Evolutionary conservation across 495 filamentous ascomycete species (phyloP).

Genomic region (Corynascus novoguineensis): DNA sequence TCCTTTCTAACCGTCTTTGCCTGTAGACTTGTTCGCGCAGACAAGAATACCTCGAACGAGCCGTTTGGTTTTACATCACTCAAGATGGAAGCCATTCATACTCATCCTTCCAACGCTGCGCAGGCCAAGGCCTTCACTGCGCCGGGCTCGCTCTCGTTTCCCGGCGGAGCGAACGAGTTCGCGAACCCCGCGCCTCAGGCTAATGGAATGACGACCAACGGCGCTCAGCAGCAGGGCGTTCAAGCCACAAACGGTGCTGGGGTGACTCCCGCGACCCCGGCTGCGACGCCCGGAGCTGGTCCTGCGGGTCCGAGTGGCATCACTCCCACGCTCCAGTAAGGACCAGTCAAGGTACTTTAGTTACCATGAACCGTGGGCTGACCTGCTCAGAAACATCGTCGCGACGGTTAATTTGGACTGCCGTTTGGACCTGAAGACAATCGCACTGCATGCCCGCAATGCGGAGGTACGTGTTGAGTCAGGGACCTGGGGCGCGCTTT

Average conservation of each 20-base stretch:
- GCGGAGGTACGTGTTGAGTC: slow-evolving; percentile 55
- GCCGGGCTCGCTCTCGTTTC: slow-evolving; percentile 83
- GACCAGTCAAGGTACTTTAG: slow-evolving; percentile 45
- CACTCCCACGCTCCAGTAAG: slow-evolving; percentile 94
- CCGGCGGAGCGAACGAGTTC: slow-evolving; percentile 72
- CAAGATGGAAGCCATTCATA: slow-evolving; percentile 82
- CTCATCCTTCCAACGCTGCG: slow-evolving; percentile 77
- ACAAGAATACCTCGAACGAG: slow-evolving; percentile 16
- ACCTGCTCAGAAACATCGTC: slow-evolving; percentile 91
- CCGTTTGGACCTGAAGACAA: slow-evolving; percentile 97
- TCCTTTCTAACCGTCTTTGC: slow-evolving; percentile 10
- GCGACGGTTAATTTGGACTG: slow-evolving; percentile 98
- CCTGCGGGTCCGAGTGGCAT: slow-evolving; percentile 75
- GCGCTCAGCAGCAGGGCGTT: slow-evolving; percentile 54
- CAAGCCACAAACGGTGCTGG: slow-evolving; percentile 61
- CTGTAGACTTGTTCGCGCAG: slow-evolving; percentile 23
- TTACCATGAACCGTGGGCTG: slow-evolving; percentile 45
- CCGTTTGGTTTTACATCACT: slow-evolving; percentile 17
- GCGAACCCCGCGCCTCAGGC: slow-evolving; percentile 58
- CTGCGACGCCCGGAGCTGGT: slow-evolving; percentile 81
- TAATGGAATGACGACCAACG: slow-evolving; percentile 46
- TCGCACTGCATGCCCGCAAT: slow-evolving; percentile 95
- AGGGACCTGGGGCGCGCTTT: slow-evolving; percentile 14
- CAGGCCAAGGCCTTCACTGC: slow-evolving; percentile 91
- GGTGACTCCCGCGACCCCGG: slow-evolving; percentile 92